Conservation (phyloP, 257 asterid species). For the Nicotiana otophora region DNA sequence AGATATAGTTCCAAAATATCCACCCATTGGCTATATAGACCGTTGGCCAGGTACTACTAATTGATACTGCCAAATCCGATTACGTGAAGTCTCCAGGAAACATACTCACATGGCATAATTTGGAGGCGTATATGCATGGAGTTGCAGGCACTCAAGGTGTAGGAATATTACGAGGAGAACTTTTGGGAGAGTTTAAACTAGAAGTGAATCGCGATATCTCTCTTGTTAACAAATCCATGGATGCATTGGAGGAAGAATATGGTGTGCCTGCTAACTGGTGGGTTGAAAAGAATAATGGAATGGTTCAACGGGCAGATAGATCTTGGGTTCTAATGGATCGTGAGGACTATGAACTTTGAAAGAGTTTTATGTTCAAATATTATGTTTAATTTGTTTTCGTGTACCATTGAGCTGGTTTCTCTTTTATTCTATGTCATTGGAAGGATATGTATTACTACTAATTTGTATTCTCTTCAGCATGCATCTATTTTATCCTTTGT, state of each 20-base stretch:
- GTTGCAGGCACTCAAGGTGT: constrained; percentile 66
- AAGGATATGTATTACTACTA: not conserved
- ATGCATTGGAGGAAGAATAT: constrained; percentile 46
- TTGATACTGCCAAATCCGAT: constrained; percentile 51
- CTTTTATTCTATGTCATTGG: not conserved
- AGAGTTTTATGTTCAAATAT: too few relatives aligned
- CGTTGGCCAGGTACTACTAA: constrained; percentile 49
- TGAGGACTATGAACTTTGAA: constrained; percentile 18
- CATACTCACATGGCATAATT: constrained; percentile 38
- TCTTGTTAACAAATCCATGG: constrained; percentile 49
- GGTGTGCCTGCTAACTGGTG: constrained; percentile 62
- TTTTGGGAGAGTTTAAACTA: constrained; percentile 45
- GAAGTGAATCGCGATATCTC: constrained; percentile 48
- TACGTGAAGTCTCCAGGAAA: constrained; percentile 52
- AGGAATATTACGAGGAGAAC: not conserved
- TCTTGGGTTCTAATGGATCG: constrained; percentile 66
- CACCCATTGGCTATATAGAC: constrained; percentile 43
- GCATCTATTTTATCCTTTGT: not conserved
- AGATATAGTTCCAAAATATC: constrained; percentile 62
- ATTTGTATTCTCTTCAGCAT: not conserved
- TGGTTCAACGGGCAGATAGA: constrained; percentile 75
- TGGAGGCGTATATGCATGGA: constrained; percentile 73
- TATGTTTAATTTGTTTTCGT: not conserved
- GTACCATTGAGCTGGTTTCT: not conserved
- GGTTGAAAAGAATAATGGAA: constrained; percentile 59